Conservation (phyloP, 1,139 yeast genomes). For the Saccharomyces hybrid region DNA sequence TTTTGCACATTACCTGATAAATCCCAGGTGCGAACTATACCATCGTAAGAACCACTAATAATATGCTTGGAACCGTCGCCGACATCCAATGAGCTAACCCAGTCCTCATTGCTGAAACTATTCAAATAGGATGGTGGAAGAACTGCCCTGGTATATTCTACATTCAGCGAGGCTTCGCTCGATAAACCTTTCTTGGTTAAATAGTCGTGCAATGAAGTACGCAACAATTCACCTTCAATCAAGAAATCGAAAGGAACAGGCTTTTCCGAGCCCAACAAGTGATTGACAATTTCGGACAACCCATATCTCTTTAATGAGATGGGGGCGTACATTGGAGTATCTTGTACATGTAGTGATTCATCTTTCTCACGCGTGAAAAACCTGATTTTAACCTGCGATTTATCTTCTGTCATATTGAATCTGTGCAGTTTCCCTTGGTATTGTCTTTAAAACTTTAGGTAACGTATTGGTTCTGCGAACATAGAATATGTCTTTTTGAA, state of each 20-base stretch:
- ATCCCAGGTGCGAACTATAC: conserved; percentile 85
- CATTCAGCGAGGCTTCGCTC: conserved; percentile 65
- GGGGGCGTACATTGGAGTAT: conserved; percentile 82
- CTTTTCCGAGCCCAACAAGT: conserved; percentile 51
- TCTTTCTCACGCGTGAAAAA: conserved; percentile 85
- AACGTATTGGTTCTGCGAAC: background rate
- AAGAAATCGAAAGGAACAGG: conserved; percentile 90
- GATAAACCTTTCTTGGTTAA: conserved; percentile 70
- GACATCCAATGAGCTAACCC: conserved; percentile 71
- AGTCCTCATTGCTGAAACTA: conserved; percentile 86
- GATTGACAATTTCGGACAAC: conserved; percentile 89
- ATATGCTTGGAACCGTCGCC: conserved; percentile 39
- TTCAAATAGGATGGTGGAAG: conserved; percentile 89
- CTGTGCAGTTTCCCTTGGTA: background rate
- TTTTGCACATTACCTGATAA: conserved; percentile 74
- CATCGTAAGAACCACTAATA: conserved; percentile 88
- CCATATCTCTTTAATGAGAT: conserved; percentile 82
- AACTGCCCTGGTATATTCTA: conserved; percentile 88
- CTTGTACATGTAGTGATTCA: conserved; percentile 62
- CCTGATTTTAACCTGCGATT: conserved; percentile 60
- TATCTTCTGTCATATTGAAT: conserved; percentile 29
- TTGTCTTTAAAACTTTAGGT: background rate
- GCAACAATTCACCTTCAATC: conserved; percentile 71
- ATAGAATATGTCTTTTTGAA: background rate
- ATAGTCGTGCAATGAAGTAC: conserved; percentile 74